A percentile compares a stretch with the other conserved stretches of the same genome.
Evolutionary conservation across 2,329 filamentous ascomycete species (phyloP).

Genomic region (Pseudogymnoascus sp.): DNA sequence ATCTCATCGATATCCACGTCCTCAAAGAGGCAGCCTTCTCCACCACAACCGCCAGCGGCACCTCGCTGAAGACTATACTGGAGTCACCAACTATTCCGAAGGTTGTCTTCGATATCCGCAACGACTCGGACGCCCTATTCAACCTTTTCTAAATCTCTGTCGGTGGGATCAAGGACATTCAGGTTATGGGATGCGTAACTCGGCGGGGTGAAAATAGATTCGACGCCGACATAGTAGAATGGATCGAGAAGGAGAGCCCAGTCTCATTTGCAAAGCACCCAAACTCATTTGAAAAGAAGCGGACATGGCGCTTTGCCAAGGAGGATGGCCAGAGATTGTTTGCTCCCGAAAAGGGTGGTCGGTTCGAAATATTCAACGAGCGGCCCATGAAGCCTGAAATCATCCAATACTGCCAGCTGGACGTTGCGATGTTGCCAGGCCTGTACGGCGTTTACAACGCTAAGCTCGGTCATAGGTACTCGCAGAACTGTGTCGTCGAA

Average conservation of each 20-base stretch:
- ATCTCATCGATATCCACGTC: conserved; percentile 37
- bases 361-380: conserved; percentile 40
- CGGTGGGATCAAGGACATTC: conserved; percentile 42
- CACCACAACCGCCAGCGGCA: conserved; percentile 22
- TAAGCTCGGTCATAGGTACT: conserved; percentile 9
- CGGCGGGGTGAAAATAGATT: conserved; percentile 17
- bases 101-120: conserved; percentile 52
- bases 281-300: conserved; percentile 15
- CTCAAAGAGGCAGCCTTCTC: conserved; percentile 33
- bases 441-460: conserved; percentile 31
- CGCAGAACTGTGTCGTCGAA: neutral
- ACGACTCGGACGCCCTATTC: conserved; percentile 50
- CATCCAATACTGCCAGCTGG: conserved; percentile 39
- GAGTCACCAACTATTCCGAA: conserved; percentile 40
- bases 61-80: conserved; percentile 35
- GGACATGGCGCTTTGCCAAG: conserved; percentile 32
- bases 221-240: conserved; percentile 33
- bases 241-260: conserved; percentile 28
- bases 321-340: conserved; percentile 34
- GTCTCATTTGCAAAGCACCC: conserved; percentile 15
- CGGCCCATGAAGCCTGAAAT: conserved; percentile 37
- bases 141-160: conserved; percentile 38
- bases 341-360: conserved; percentile 35
- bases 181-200: conserved; percentile 47
- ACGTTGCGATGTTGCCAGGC: conserved; percentile 37